Conservation (phyloP, 805 yeast genomes). For the Metschnikowia koreensis region DNA sequence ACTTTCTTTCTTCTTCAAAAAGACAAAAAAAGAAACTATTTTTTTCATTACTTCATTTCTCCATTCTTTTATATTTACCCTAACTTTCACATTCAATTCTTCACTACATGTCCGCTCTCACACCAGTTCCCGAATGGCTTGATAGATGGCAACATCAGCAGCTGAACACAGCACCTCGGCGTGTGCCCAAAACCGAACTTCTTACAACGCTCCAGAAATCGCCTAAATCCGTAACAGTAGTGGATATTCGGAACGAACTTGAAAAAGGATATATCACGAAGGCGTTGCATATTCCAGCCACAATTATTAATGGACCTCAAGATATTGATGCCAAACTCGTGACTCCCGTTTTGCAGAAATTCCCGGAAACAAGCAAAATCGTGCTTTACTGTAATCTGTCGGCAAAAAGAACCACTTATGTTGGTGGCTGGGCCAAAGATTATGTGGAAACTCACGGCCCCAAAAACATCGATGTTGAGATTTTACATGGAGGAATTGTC, state of each 20-base stretch:
- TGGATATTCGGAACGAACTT: slow-evolving; percentile 23
- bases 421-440: slow-evolving; percentile 26
- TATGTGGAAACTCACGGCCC: slow-evolving; percentile 15
- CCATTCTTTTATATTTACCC: no score
- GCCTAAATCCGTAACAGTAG: slow-evolving; percentile 14
- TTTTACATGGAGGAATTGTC: slow-evolving; percentile 25
- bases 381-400: slow-evolving; percentile 25
- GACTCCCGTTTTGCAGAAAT: slow-evolving; percentile 11
- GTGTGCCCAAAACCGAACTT: slow-evolving; percentile 17
- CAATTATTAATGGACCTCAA: slow-evolving; percentile 17
- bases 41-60: no score
- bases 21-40: no score
- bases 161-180: slow-evolving; percentile 12
- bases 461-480: slow-evolving; percentile 17
- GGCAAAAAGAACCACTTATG: slow-evolving; percentile 18
- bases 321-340: slow-evolving; percentile 15
- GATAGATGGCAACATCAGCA: slow-evolving; percentile 9
- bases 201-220: slow-evolving; percentile 11
- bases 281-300: slow-evolving; percentile 23
- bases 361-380: slow-evolving; percentile 15
- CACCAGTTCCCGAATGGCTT: slow-evolving; percentile 18
- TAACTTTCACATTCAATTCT: neutral
- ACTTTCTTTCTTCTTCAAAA: neutral
- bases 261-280: slow-evolving; percentile 15
- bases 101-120: neutral